These are phyloP conservation scores for Neoarthrinium moseri DNA, from an alignment of 2,329 filamentous ascomycete genomes.

Conservation along the genomic window DNA sequence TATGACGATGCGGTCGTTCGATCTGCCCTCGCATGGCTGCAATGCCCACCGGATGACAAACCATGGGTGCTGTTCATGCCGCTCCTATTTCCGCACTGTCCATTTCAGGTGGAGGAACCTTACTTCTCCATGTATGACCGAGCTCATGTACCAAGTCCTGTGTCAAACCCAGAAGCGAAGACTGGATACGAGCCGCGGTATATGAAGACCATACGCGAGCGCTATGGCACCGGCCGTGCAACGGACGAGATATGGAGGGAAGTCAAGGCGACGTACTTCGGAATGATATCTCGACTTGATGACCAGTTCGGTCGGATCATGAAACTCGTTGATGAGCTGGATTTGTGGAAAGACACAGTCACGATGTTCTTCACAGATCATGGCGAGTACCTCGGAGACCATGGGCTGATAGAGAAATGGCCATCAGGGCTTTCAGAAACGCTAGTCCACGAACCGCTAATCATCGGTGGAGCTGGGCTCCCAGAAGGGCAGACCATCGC, in stretches of 20 bases:
- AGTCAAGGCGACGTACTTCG: constrained; percentile 43
- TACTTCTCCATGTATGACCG: constrained; percentile 46
- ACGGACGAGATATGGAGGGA: constrained; percentile 34
- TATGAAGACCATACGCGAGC: constrained; percentile 35
- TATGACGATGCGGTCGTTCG: constrained; percentile 43
- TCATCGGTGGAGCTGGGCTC: constrained; percentile 30
- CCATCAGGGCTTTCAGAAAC: constrained; percentile 40
- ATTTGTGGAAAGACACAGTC: constrained; percentile 36
- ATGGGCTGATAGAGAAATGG: constrained; percentile 49
- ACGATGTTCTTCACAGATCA: constrained; percentile 45
- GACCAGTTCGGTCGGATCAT: constrained; percentile 43
- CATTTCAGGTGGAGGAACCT: constrained; percentile 46
- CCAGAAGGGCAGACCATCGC: background rate
- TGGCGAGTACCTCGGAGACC: constrained; percentile 47
- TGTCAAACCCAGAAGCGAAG: constrained; percentile 17
- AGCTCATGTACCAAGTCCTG: constrained; percentile 16
- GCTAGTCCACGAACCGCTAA: constrained; percentile 40
- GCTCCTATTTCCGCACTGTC: constrained; percentile 43
- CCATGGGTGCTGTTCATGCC: constrained; percentile 44
- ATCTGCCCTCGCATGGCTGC: constrained; percentile 41
- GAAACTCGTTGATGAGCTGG: constrained; percentile 28
- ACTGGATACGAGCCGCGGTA: constrained; percentile 43
- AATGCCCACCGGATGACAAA: constrained; percentile 36
- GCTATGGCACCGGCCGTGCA: constrained; percentile 36
- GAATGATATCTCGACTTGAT: constrained; percentile 41